Evolutionary conservation across 1,284 basidiomycete species (phyloP), one percentile per base, ranked within the genome.

Genomic region (Cutaneotrichosporon mucoides): DNA sequence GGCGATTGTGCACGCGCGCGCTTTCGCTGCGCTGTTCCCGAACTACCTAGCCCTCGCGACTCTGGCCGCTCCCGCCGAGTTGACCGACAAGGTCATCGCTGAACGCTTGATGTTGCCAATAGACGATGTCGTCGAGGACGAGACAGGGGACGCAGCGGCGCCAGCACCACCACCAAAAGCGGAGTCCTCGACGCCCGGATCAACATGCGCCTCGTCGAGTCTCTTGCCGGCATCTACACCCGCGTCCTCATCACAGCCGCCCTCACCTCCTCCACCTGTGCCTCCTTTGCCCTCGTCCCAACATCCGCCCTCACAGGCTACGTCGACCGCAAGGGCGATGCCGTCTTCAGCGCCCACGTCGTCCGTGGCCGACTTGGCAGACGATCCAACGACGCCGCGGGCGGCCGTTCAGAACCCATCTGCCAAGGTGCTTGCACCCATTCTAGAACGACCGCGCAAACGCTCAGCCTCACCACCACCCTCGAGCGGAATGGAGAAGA

Each of bases 21-120:
- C 72, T 5, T 62, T 76, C 11, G 72, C 72, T 5, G 62, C 61
- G 9, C 59, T 73, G 33, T 76, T 74, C 35, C 73, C 73, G 0
- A 71, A 76, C 56, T 71, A 76, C 56, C 66, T 69, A n/a, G 70
- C 72, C 4, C 57, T 73, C 7, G 62, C 70, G 44, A 74, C 71
- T 12, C 66, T 76, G 52, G 62, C 66, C 10, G 42, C 63, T 10
- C 55, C 63, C 4, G 62, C 57, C 9, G 64, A 72, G 47, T 60
- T 74, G n/a, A 72, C 68, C 7, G 66, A 72, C 45, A 64, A 68
- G 12, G 60, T 73, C 36, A 59, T 73, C 34, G 56, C 57, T 4
- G 67, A 72, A 16, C 58, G 66, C 16, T 62, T 74, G 8, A 67
- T 61, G 5, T 55, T 71, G 45, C 11, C 10, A 1, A 11, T 55